Conservation (phyloP, 305 asterid genomes). For the Fraxinus angustifolia region DNA sequence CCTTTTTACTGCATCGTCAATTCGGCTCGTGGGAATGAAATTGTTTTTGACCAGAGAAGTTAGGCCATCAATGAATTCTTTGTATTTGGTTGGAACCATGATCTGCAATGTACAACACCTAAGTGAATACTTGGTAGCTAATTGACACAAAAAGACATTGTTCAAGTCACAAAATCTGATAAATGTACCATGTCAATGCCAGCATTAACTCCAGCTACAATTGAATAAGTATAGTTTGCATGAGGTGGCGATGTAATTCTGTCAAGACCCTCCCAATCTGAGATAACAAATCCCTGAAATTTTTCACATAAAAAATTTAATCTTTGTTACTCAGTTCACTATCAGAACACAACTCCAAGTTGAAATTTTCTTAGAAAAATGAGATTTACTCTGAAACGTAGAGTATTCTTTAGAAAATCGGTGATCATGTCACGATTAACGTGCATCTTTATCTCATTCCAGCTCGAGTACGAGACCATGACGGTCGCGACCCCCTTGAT, state of each 20-base stretch:
- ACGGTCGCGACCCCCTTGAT: constrained; percentile 63
- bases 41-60: constrained; percentile 40
- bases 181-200: constrained; percentile 71
- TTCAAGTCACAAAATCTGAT: neutral
- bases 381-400: constrained; percentile 46
- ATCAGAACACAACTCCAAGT: neutral
- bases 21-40: constrained; percentile 46
- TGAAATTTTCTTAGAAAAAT: neutral
- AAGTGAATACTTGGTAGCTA: neutral
- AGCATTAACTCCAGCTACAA: constrained; percentile 51
- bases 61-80: constrained; percentile 53
- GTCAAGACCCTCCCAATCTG: constrained; percentile 58
- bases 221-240: constrained; percentile 62
- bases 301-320: neutral
- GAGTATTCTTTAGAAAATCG: constrained; percentile 47
- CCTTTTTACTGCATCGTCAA: constrained; percentile 54
- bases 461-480: constrained; percentile 71
- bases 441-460: constrained; percentile 65
- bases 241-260: constrained; percentile 47
- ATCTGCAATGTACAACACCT: constrained; percentile 29
- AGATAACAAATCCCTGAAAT: constrained; percentile 63
- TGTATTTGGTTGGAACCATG: constrained; percentile 47
- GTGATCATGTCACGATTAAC: constrained; percentile 51
- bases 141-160: neutral
- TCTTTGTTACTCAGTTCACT: neutral